Evolutionary conservation across 139 green algal genomes (phyloP), one percentile per base, ranked within the genome.

Genomic region (Pleodorina starrii): DNA sequence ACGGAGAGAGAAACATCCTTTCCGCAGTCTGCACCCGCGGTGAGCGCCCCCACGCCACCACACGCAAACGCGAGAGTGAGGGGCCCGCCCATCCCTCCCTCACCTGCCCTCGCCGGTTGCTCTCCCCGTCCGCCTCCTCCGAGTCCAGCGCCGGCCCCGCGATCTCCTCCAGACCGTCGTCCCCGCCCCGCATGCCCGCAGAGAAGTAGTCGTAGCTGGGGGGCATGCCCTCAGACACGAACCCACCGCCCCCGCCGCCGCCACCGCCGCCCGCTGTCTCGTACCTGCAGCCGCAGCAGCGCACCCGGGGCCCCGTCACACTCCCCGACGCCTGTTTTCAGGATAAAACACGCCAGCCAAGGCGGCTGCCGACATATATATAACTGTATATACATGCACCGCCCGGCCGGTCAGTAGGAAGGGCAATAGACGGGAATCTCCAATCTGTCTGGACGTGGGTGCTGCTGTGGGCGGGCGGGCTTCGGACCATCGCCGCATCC

Each of bases 171-270:
- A 90, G 51, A 2, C 75, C 76, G 32, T 88, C 63, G 27, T 73
- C 84, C 29, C 68, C 68, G 35, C 84, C 48, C 36, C 68, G 46
- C 66, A 69, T n/a, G 46, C 69, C 63, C 19, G 54, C 44, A 32
- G 38, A 60, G 81, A 81, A 88, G 68, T 88, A 88, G 68, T 88
- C 66, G 83, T 88, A 88, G 46, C 66, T 81, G 35, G 44, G 66
- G 2, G 83, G 66, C 46, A 88, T 42, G 68, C 83, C 48, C 36
- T 42, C 44, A 25, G 16, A 54, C 23, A 36, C 17, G 14, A 57
- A 79, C 2, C 68, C 46, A 14, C 44, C n/a, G 44, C 21, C 46
- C 27, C 44, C n/a, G 44, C 21, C 44, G 59, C 60, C 60, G 17
- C 60, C 59, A 43, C 35, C 83, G 46, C 83, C 66, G 46, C 68